Base-by-base conservation (phyloP, 371 early-diverging fungal species). In the Mucor lusitanicus region DNA sequence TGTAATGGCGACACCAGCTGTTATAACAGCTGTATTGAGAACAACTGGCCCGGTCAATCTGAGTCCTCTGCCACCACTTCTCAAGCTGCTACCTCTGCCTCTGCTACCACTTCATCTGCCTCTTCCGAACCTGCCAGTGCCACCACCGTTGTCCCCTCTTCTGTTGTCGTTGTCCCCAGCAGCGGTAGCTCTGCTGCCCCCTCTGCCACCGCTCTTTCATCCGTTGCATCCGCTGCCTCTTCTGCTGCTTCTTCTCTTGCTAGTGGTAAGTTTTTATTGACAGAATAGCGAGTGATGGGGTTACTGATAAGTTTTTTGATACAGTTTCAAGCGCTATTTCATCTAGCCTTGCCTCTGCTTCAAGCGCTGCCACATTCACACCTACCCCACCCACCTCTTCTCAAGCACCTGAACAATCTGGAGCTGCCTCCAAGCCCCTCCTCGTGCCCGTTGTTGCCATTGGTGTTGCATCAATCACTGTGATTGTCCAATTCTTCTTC, bases 1-100 rank as follows among this genome's bases (percentile, higher is more conserved):
- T 73, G 73, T 59, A 37, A 39, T 15, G 61, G 60, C 11, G 62
- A 73, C 32, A 64, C 23, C 25, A 48, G 19, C 6, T 73, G 73
- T 59, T 73, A 65, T 33, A 53, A 65, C 17, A 25, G 25, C 3
- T 73, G 73, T 66, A 65, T 73, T 19, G 23, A 28, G 15, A 40
- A 46, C 50, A 33, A 59, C 63, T 73, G 73, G 73, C 69, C 69
- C 32, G 69, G 73, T 39, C 55, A 59, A 59, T 13, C 5, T 37
- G 59, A 19, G 7, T 13, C 57, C 9, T 57, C 59, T 42, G 33
- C 44, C 27, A 15, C 63, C 6, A 6, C 30, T 23, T 28, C 55
- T 37, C 6, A 19, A 19, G 44, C 44, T 30, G 6, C 23, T 19
- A n/a, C 59, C 25, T 12, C 64, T 35, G 23, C 40, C 21, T 13